A percentile compares a stretch with the other conserved stretches of the same genome.
phyloP scores from a whole-genome alignment of 345 rosid genomes.

The Clarkia xantiana region DNA sequence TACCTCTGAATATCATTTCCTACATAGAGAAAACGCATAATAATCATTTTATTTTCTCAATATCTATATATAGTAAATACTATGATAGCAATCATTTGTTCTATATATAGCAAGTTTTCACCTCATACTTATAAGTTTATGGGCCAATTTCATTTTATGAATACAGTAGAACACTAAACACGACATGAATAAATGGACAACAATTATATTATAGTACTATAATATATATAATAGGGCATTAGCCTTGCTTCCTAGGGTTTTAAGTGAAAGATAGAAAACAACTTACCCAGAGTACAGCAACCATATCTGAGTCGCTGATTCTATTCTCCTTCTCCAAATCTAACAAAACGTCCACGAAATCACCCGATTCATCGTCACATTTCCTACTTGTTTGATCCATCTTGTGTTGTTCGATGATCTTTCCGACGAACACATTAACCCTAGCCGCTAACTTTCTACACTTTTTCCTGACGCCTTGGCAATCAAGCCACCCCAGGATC shows the following conservation, averaged over 20 bases:
- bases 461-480: conserved; percentile 66
- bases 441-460: conserved; percentile 32
- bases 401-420: conserved; percentile 47
- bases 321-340: conserved; percentile 38
- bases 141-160: too few species aligned
- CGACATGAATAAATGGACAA: too few species aligned
- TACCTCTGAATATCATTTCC: conserved; percentile 60
- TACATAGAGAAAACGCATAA: too few species aligned
- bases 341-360: conserved; percentile 73
- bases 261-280: not conserved
- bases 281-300: conserved; percentile 75
- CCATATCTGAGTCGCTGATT: conserved; percentile 51
- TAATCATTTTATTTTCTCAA: too few species aligned
- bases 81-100: too few species aligned
- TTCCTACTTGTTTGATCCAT: not conserved
- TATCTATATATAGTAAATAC: too few species aligned
- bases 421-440: conserved; percentile 46
- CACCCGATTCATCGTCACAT: conserved; percentile 12
- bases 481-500: conserved; percentile 45
- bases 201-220: too few species aligned
- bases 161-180: too few species aligned
- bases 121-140: too few species aligned
- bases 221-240: too few species aligned
- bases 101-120: too few species aligned
- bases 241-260: too few species aligned